These are phyloP conservation scores for Pythium rhizo-oryzae DNA, from an alignment of 352 stramenopile species.

Conservation along the genomic window DNA sequence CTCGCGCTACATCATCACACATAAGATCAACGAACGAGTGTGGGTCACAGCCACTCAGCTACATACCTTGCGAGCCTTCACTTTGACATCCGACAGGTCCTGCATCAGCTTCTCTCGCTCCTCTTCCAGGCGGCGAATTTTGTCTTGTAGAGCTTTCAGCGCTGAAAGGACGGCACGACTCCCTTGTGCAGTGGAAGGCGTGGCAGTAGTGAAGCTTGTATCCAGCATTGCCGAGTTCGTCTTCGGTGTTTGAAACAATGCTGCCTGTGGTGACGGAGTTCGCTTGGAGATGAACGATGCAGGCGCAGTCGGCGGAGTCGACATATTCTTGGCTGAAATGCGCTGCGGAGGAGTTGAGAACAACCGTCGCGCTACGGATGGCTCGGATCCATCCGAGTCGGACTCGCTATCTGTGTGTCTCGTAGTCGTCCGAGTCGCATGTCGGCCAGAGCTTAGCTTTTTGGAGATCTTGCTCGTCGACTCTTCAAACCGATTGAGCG, in stretches of 20 bases:
- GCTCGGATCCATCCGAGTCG: conserved; percentile 8
- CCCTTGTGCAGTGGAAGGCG: conserved; percentile 35
- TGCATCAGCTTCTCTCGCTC: conserved; percentile 59
- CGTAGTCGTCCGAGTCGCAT: neutral
- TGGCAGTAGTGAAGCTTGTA: conserved; percentile 13
- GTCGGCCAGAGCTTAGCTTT: neutral
- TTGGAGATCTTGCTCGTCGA: conserved; percentile 7
- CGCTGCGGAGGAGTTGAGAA: conserved; percentile 25
- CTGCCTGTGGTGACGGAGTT: conserved; percentile 8
- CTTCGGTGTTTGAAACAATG: neutral
- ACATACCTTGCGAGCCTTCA: conserved; percentile 51
- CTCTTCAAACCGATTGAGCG: conserved; percentile 10
- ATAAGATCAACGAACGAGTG: neutral
- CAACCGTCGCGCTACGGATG: conserved; percentile 17
- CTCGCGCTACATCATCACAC: conserved; percentile 33
- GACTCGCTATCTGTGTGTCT: neutral
- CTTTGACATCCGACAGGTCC: conserved; percentile 64
- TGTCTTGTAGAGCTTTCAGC: conserved; percentile 81
- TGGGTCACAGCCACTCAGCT: too few species aligned
- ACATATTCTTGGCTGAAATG: conserved; percentile 6
- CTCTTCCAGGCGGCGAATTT: conserved; percentile 69
- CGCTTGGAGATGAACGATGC: conserved; percentile 4
- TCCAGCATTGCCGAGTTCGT: conserved; percentile 11
- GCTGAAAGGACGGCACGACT: conserved; percentile 73
- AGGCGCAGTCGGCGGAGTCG: conserved; percentile 14